Evolutionary conservation across 2,329 filamentous ascomycete genomes (phyloP), one percentile per base, ranked within the genome.

Genomic region (Ustilaginoidea virens): DNA sequence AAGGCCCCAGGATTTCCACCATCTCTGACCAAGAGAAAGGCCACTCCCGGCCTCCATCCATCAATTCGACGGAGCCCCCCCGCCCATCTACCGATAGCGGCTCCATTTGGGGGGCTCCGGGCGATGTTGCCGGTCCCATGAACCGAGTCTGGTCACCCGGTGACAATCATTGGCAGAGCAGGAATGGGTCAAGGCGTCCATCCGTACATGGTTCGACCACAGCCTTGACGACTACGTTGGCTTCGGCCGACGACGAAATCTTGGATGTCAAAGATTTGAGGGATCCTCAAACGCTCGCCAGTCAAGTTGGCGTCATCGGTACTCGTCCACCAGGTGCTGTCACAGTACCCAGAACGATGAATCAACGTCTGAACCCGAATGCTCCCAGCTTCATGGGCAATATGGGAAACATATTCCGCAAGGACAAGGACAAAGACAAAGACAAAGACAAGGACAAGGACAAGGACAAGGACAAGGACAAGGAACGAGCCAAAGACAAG

Each of bases 311-410:
- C 14, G 66, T 77, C 1, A 94, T 96, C 39, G 87, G 87, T 15
- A 92, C 82, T 26, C 74, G 76, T 3, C 82, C 79, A 2, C 55
- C 58, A 4, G 49, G 47, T 5, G 38, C 47, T 5, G 12, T 28
- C 20, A 10, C 12, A 6, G 18, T 25, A 15, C 41, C 54, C 22
- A 60, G 49, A 11, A 50, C 46, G 7, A 66, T 43, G 59, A 75
- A 46, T 51, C 74, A 50, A 56, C 74, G 53, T 43, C 64, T 96
- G 17, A 96, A 98, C 43, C 90, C 90, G 6, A 71, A 81, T 5
- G 90, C 87, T 1, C 86, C 86, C 7, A 81, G 79, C 1, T 96
- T 96, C 48, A 87, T 79, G n/a, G n/a, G n/a, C n/a, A n/a, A n/a
- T n/a, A n/a, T n/a, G n/a, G n/a, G n/a, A 53, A 67, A 74, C 21